A percentile compares a stretch with the other conserved stretches of the same genome.
Evolutionary conservation across 176 grass and related monocot species (phyloP).

Genomic region (Oryza meridionalis): DNA sequence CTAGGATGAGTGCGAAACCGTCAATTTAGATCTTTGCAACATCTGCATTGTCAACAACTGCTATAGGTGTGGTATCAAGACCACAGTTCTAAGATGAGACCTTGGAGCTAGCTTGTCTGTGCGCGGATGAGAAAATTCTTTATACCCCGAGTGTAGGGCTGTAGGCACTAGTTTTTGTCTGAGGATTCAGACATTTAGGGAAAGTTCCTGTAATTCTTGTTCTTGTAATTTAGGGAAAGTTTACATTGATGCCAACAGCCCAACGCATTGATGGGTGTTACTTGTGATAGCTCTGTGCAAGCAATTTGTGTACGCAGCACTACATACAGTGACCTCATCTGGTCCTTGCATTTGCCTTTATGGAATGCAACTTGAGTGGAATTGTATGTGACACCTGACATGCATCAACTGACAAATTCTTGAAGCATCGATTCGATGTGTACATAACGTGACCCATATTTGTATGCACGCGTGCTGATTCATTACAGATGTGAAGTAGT

Average conservation of each 20-base stretch:
- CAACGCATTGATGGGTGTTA: background rate
- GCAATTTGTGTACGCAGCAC: background rate
- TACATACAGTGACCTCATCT: background rate
- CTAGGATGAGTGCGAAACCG: background rate
- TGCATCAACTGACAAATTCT: background rate
- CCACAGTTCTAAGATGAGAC: background rate
- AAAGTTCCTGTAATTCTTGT: background rate
- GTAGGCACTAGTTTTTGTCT: background rate
- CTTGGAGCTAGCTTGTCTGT: background rate
- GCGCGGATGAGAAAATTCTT: background rate
- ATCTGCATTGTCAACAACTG: background rate
- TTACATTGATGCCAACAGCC: background rate
- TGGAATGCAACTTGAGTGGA: background rate
- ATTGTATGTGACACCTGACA: background rate
- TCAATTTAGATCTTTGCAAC: background rate
- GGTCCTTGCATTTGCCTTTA: slow-evolving; percentile 5
- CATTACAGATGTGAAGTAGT: background rate
- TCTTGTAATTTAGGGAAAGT: background rate
- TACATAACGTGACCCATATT: background rate
- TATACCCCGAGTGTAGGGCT: background rate
- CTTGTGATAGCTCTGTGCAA: background rate
- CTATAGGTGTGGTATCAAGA: background rate
- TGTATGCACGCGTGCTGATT: background rate
- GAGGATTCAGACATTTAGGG: background rate
- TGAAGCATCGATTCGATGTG: background rate